phyloP scores from a whole-genome alignment of 2,329 filamentous ascomycete genomes.

The Cadophora sp. region DNA sequence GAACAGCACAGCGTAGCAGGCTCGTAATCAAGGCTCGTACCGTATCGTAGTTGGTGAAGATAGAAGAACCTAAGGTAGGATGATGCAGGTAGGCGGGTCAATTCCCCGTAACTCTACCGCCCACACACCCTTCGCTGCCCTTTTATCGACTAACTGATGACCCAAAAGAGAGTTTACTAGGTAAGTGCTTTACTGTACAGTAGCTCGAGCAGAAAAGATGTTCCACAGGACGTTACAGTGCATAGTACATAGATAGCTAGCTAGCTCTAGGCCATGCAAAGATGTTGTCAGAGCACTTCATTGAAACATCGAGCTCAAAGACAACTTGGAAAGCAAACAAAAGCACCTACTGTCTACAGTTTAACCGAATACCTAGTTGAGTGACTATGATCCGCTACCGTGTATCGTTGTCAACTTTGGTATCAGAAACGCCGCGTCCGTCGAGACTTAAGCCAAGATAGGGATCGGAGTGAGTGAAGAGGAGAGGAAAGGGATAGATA shows the following conservation, averaged over 20 bases:
- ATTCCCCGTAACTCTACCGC: neutral
- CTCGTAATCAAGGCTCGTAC: neutral
- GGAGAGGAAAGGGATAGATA: neutral
- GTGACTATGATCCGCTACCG: no score
- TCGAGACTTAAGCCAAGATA: neutral
- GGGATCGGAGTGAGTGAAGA: neutral
- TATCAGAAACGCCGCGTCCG: neutral
- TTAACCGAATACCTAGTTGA: no score
- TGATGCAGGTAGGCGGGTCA: constrained; percentile 2
- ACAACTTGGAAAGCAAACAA: no score
- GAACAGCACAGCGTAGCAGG: neutral
- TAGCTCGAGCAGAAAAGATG: neutral
- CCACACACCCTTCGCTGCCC: neutral
- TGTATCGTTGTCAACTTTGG: neutral
- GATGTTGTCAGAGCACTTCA: no score
- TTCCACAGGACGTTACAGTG: neutral
- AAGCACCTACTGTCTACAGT: no score
- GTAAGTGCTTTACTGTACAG: neutral
- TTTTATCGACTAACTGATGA: neutral
- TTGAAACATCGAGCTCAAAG: no score
- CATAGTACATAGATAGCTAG: neutral
- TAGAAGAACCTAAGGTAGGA: neutral
- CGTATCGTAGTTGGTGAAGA: neutral
- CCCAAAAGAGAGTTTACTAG: neutral
- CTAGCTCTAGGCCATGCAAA: no score